These are phyloP conservation scores for Hericium coralloides DNA, from an alignment of 768 basidiomycete species.

Conservation along the genomic window DNA sequence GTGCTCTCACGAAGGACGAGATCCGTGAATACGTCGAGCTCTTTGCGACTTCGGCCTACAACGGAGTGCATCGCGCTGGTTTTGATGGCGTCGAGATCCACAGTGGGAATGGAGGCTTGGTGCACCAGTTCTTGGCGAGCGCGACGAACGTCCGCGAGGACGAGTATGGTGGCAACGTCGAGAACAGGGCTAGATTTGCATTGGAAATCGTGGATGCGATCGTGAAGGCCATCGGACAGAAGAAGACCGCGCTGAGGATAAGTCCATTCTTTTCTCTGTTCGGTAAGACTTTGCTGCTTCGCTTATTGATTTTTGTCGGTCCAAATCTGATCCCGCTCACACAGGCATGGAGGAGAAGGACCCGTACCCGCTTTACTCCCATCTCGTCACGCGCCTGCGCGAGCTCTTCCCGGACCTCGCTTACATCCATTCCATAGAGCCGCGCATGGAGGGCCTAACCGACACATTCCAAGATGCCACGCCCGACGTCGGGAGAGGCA, in stretches of 20 bases:
- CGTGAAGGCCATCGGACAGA: neutral
- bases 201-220: neutral
- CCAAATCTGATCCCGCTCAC: neutral
- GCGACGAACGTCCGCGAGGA: neutral
- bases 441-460: neutral
- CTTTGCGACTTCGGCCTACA: neutral
- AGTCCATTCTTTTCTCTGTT: neutral
- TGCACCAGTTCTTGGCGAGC: neutral
- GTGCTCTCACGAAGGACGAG: neutral
- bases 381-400: constrained; percentile 17
- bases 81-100: neutral
- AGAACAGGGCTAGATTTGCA: neutral
- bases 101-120: neutral
- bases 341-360: constrained; percentile 14
- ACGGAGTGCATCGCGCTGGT: neutral
- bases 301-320: neutral
- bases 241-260: neutral
- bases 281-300: neutral
- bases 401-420: constrained; percentile 12
- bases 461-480: neutral
- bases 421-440: neutral
- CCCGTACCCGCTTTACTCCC: constrained; percentile 16
- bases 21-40: neutral
- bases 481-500: constrained; percentile 2
- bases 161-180: constrained; percentile 1